These are phyloP conservation scores for Mortierella sp. DNA, from an alignment of 371 early-diverging fungal species.

Conservation along the genomic window DNA sequence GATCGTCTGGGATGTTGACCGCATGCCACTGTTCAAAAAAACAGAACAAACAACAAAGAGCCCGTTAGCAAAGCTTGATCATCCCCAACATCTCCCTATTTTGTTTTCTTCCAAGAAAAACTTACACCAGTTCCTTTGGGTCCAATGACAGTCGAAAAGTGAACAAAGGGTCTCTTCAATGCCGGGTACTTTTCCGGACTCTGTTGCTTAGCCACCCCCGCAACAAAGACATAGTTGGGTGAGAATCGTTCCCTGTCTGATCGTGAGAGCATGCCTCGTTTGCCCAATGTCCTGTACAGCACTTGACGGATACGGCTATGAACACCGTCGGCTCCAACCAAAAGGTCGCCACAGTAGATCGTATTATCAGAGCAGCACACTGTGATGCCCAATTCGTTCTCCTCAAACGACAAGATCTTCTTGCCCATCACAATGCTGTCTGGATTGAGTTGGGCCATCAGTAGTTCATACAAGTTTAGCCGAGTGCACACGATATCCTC, in stretches of 20 bases:
- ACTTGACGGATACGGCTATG: conserved; percentile 17
- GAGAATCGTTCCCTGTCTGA: background rate
- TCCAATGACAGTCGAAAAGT: conserved; percentile 10
- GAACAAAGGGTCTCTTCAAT: conserved; percentile 17
- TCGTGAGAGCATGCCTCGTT: conserved; percentile 6
- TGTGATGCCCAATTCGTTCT: conserved; percentile 21
- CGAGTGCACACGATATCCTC: conserved; percentile 15
- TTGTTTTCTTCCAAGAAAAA: background rate
- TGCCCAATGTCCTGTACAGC: conserved; percentile 3
- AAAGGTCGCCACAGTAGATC: conserved; percentile 25
- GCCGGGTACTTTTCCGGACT: conserved; percentile 6
- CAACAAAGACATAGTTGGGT: conserved; percentile 7
- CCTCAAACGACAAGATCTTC: conserved; percentile 22
- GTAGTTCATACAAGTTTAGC: conserved; percentile 12
- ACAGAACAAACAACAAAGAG: background rate
- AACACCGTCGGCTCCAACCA: conserved; percentile 33
- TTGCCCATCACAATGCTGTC: conserved; percentile 13
- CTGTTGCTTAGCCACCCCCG: conserved; percentile 7
- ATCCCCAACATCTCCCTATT: too few relatives aligned
- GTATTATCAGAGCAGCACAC: conserved; percentile 25
- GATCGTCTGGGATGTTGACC: conserved; percentile 20
- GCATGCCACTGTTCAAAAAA: conserved; percentile 7
- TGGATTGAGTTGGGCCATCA: conserved; percentile 8
- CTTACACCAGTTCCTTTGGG: conserved; percentile 16
- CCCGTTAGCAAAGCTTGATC: background rate